phyloP scores from a whole-genome alignment of 106 monocot genomes.

The Dactylorhiza incarnata region DNA sequence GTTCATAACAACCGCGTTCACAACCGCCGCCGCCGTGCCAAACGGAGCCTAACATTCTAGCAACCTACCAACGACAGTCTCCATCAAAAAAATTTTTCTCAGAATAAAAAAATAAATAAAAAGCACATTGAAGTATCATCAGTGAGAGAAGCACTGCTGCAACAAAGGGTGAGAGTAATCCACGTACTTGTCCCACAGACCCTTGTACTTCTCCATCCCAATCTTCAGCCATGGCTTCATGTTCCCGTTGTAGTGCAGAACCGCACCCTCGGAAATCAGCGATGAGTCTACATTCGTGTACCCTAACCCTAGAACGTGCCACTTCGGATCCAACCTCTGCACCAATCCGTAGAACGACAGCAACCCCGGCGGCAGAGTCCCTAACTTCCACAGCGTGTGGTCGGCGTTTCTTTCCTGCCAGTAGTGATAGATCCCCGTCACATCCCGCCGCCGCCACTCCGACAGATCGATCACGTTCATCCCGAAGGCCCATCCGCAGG shows the following conservation, averaged over 20 bases:
- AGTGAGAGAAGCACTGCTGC: slow-evolving; percentile 28
- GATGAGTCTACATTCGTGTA: slow-evolving; percentile 19
- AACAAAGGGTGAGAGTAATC: slow-evolving; percentile 26
- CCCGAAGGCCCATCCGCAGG: slow-evolving; percentile 33
- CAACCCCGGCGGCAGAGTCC: slow-evolving; percentile 29
- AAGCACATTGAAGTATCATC: neutral
- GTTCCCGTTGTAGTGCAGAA: slow-evolving; percentile 34
- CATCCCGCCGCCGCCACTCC: slow-evolving; percentile 22
- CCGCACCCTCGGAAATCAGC: slow-evolving; percentile 14
- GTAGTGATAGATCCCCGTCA: slow-evolving; percentile 29
- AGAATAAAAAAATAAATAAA: too few species aligned
- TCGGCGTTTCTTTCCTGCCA: slow-evolving; percentile 31
- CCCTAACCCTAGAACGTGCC: slow-evolving; percentile 28
- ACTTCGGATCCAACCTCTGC: slow-evolving; percentile 22
- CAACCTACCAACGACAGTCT: too few species aligned
- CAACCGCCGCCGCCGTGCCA: too few species aligned
- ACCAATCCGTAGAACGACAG: slow-evolving; percentile 20
- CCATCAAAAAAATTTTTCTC: too few species aligned
- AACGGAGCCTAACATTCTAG: too few species aligned
- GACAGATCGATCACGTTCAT: slow-evolving; percentile 29
- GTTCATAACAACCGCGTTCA: too few species aligned
- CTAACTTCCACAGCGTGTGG: slow-evolving; percentile 27
- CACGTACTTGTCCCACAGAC: slow-evolving; percentile 23
- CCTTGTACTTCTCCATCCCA: slow-evolving; percentile 29
- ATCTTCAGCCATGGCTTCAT: slow-evolving; percentile 36